Percentiles rank a stretch among this genome's conserved stretches.
phyloP scores from a whole-genome alignment of 257 asterid species.

The Jacaranda mimosifolia region DNA sequence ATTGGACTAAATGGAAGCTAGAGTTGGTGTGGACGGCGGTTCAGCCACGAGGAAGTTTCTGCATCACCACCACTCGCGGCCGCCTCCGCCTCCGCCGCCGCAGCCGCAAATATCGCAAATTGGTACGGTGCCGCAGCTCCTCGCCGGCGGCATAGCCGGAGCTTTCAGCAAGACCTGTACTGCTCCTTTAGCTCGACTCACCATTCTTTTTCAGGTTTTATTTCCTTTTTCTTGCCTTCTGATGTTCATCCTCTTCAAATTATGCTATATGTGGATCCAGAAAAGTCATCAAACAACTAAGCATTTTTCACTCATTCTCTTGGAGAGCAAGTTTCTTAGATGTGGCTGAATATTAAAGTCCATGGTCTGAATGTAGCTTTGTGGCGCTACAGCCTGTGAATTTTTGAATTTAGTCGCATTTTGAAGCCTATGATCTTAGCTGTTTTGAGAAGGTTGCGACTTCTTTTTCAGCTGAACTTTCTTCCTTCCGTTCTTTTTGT shows the following conservation, averaged over 20 bases:
- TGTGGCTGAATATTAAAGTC: slow-evolving; percentile 2
- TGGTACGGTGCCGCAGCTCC: slow-evolving; percentile 89
- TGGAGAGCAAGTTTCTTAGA: background rate
- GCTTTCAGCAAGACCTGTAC: slow-evolving; percentile 97
- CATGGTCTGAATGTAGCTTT: background rate
- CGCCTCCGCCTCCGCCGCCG: slow-evolving; percentile 47
- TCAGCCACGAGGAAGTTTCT: slow-evolving; percentile 69
- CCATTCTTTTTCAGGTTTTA: slow-evolving; percentile 88
- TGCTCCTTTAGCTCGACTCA: slow-evolving; percentile 93
- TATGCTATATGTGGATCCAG: slow-evolving; percentile 14
- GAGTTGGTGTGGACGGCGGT: slow-evolving; percentile 87
- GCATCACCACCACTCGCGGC: slow-evolving; percentile 55
- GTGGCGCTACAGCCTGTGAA: background rate
- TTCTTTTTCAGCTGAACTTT: background rate
- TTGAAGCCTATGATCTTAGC: background rate
- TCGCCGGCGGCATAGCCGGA: slow-evolving; percentile 96
- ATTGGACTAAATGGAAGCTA: slow-evolving; percentile 70
- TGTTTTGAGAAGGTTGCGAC: slow-evolving; percentile 12
- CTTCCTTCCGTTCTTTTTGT: background rate
- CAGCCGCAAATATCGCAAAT: slow-evolving; percentile 67
- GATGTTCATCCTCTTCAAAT: background rate
- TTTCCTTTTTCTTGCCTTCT: background rate
- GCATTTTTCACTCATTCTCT: background rate
- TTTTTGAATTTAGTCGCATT: background rate
- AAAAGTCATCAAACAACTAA: background rate